Base-by-base conservation (phyloP, 306 rosid species). In the Lathyrus aphaca region DNA sequence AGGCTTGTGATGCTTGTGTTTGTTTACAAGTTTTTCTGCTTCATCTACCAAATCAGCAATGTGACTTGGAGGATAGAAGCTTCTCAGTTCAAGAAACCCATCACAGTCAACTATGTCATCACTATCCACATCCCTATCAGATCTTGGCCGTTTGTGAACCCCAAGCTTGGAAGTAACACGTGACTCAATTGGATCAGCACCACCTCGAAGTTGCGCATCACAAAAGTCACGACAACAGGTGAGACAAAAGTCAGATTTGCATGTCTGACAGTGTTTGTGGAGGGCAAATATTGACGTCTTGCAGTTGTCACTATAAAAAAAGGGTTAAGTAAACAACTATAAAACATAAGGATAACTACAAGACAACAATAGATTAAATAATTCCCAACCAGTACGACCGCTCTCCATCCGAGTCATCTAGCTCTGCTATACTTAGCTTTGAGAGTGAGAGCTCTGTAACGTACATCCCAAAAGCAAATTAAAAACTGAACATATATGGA, bases 311-410 rank as follows among this genome's bases (percentile, higher is more conserved):
- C 98, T 89, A 83, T 79, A n/a, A 66, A 80, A 75, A 67, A 62
- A 61, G 1, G 16, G n/a, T n/a, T 14, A 9, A 69, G 70, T 65
- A 49, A 82, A 74, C 71, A 74, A 44, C 23, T 49, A 55, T 50
- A 64, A 8, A 74, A 15, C 19, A 60, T 3, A 1, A 38, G 74
- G 25, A 44, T 21, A 65, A 51, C 38, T 35, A 3, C 50, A 66
- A 43, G 29, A 21, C 2, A 4, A 60, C 18, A 55, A 35, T 11
- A 38, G 38, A 30, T 35, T n/a, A 69, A 35, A 69, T 10, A 75
- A 17, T 48, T 39, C 16, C 73, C 46, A 76, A 92, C 98, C 98
- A 89, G 68, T 74, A 86, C 53, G 82, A 66, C 17, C 96, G 89
- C 74, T 86, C 96, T 3, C 80, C 29, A 2, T 10, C 4, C 1